Evolutionary conservation across 2,329 filamentous ascomycete species (phyloP).

Genomic region (Chrysoporthe cubensis): DNA sequence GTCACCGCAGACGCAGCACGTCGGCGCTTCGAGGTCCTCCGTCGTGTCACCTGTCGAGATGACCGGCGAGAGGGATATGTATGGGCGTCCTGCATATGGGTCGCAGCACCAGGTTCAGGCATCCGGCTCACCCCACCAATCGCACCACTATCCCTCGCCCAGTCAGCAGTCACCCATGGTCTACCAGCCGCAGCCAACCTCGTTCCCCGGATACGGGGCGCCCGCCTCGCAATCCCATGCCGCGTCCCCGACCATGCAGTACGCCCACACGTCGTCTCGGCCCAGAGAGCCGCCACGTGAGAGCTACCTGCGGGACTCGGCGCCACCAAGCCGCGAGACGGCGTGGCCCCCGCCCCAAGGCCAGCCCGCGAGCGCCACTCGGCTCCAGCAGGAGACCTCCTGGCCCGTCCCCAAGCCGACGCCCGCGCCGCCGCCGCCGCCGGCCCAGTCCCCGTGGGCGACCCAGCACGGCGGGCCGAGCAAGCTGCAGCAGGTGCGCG

Average conservation of each 20-base stretch:
- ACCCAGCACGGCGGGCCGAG: constrained; percentile 43
- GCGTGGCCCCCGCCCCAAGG: constrained; percentile 39
- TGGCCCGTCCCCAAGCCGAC: constrained; percentile 42
- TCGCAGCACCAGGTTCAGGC: constrained; percentile 38
- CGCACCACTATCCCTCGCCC: constrained; percentile 33
- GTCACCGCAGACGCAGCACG: constrained; percentile 55
- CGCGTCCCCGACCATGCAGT: constrained; percentile 59
- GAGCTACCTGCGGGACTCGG: constrained; percentile 47
- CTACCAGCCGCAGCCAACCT: constrained; percentile 38
- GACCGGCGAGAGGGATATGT: constrained; percentile 54
- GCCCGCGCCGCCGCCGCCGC: constrained; percentile 35
- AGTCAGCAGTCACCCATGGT: constrained; percentile 33
- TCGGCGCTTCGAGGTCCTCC: constrained; percentile 49
- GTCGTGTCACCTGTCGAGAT: constrained; percentile 47
- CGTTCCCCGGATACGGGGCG: constrained; percentile 49
- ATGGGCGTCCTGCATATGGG: constrained; percentile 42
- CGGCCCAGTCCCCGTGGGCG: constrained; percentile 44
- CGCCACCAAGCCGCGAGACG: constrained; percentile 40
- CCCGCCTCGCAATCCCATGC: constrained; percentile 49
- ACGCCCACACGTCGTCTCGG: constrained; percentile 37
- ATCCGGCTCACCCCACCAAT: constrained; percentile 38
- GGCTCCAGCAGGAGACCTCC: constrained; percentile 37
- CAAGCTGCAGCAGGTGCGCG: constrained; percentile 41
- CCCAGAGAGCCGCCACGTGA: constrained; percentile 23
- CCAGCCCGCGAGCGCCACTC: constrained; percentile 32